These are phyloP conservation scores for Carex pumila DNA, from an alignment of 176 grass and related monocot species.

Conservation along the genomic window DNA sequence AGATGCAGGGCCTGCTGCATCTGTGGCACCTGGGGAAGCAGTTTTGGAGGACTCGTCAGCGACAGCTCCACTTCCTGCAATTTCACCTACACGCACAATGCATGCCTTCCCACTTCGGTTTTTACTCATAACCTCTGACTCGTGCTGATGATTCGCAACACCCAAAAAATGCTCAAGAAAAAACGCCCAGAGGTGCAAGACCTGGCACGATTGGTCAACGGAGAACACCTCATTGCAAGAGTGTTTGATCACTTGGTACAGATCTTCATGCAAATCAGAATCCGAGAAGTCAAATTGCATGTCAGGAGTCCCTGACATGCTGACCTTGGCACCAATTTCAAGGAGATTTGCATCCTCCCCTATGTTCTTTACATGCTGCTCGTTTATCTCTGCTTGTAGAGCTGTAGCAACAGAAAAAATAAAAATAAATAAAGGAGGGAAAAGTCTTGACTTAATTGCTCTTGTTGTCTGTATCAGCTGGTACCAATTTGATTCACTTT, in stretches of 20 bases:
- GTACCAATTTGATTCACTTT: conserved; percentile 1
- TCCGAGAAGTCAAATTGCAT: conserved; percentile 64
- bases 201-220: conserved; percentile 41
- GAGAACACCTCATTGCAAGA: conserved; percentile 72
- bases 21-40: conserved; percentile 27
- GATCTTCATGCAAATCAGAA: conserved; percentile 51
- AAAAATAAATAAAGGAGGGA: not conserved
- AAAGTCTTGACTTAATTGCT: not conserved
- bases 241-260: conserved; percentile 61
- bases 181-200: conserved; percentile 46
- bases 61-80: conserved; percentile 9
- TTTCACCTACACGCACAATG: conserved; percentile 31
- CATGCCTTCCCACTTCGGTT: conserved; percentile 26
- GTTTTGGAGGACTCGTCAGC: conserved; percentile 32
- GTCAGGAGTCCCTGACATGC: conserved; percentile 47
- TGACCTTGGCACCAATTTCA: conserved; percentile 42
- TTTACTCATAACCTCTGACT: conserved; percentile 28
- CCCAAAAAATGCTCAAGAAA: conserved; percentile 64
- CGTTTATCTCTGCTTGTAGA: conserved; percentile 60
- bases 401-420: conserved; percentile 20
- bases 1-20: conserved; percentile 10
- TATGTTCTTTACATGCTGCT: conserved; percentile 60
- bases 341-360: conserved; percentile 52
- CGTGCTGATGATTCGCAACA: conserved; percentile 25
- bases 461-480: not conserved